Conservation (phyloP, 306 rosid species). For the Hippophae tibetana region DNA sequence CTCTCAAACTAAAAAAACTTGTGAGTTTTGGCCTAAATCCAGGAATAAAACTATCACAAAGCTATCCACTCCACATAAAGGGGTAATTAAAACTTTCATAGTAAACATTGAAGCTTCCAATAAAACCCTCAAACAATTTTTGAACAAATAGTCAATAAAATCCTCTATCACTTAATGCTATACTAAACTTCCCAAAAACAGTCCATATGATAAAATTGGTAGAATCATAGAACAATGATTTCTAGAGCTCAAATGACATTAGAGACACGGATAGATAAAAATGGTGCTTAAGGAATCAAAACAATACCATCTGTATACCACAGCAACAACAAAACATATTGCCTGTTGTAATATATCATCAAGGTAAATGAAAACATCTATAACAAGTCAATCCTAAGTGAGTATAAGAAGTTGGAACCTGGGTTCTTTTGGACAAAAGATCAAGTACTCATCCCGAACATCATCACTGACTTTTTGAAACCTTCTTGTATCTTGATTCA, state of each 20-base stretch:
- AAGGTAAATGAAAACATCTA: slow-evolving; percentile 1
- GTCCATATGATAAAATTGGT: background rate
- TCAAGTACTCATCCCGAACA: slow-evolving; percentile 62
- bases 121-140: no score
- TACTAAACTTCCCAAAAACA: no score
- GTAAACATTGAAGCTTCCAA: no score
- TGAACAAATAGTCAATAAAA: no score
- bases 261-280: background rate
- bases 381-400: background rate
- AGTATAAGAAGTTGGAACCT: slow-evolving; percentile 38
- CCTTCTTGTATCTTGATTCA: slow-evolving; percentile 84
- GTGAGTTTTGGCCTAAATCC: no score
- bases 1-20: no score
- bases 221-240: background rate
- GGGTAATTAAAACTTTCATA: no score
- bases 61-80: no score
- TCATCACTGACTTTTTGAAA: slow-evolving; percentile 80
- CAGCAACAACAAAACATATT: background rate
- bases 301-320: background rate
- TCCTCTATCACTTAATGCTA: no score
- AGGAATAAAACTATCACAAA: no score
- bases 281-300: slow-evolving; percentile 3
- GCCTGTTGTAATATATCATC: background rate
- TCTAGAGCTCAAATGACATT: background rate
- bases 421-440: slow-evolving; percentile 61